These are phyloP conservation scores for Lepidium sativum DNA, from an alignment of 345 rosid genomes.

Conservation along the genomic window DNA sequence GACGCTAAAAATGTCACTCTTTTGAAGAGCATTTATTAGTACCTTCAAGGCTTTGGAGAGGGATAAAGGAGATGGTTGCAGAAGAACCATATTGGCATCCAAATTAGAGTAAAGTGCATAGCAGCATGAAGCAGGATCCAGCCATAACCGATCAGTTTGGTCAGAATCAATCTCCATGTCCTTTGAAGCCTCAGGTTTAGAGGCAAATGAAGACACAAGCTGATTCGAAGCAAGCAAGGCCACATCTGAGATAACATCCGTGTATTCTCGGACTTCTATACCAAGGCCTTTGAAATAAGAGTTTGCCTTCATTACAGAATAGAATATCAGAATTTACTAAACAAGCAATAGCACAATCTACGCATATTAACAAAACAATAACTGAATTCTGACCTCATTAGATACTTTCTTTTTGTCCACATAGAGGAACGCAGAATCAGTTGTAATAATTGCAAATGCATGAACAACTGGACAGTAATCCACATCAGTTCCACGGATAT, in stretches of 20 bases:
- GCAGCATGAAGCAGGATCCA: constrained; percentile 78
- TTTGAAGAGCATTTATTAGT: not conserved
- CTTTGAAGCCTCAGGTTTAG: constrained; percentile 2
- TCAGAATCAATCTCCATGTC: constrained; percentile 25
- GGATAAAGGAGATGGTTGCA: constrained; percentile 82
- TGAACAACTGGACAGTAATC: constrained; percentile 89
- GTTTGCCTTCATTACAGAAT: constrained; percentile 34
- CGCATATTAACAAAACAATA: not conserved
- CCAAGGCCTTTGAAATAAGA: constrained; percentile 42
- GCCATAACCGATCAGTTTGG: constrained; percentile 55
- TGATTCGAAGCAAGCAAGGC: constrained; percentile 48
- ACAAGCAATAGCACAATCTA: not conserved
- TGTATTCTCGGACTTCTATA: constrained; percentile 67
- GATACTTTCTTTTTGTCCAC: constrained; percentile 76
- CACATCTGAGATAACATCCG: constrained; percentile 60
- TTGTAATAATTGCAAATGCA: constrained; percentile 80
- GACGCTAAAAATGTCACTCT: not conserved
- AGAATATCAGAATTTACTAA: not conserved
- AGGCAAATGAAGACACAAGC: constrained; percentile 36
- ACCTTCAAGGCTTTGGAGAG: constrained; percentile 96
- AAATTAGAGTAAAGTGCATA: constrained; percentile 81
- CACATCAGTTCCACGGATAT: constrained; percentile 88
- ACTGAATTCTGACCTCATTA: constrained; percentile 39
- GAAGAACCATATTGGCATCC: constrained; percentile 52
- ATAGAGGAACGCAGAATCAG: constrained; percentile 59